Percentiles rank a stretch among this genome's conserved stretches.
Conservation (phyloP, 2,329 filamentous ascomycete species). For the Aspergillus felis region DNA sequence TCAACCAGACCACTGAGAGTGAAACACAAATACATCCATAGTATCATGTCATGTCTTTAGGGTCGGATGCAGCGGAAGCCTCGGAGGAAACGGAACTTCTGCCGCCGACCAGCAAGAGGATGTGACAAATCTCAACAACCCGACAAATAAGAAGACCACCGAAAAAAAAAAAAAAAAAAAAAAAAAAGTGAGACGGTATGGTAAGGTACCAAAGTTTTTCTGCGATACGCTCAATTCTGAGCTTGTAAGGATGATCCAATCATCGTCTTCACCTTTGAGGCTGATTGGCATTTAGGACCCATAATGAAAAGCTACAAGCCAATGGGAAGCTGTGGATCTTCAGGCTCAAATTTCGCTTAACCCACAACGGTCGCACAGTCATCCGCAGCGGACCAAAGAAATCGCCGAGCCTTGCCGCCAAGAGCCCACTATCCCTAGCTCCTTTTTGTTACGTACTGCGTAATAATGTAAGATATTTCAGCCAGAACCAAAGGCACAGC, state of each 20-base stretch:
- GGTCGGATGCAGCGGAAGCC: conserved; percentile 25
- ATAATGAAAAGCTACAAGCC: conserved; percentile 14
- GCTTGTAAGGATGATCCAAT: neutral
- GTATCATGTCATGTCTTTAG: neutral
- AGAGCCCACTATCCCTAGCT: conserved; percentile 16
- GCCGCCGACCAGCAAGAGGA: conserved; percentile 7
- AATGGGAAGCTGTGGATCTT: conserved; percentile 23
- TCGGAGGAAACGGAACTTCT: conserved; percentile 17
- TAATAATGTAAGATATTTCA: neutral
- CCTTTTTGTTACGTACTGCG: neutral
- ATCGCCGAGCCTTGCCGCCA: conserved; percentile 13
- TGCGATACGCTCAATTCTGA: conserved; percentile 4
- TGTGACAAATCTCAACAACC: neutral
- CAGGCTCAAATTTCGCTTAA: conserved; percentile 33
- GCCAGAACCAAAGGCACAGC: neutral
- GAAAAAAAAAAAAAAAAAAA: conserved; percentile 5
- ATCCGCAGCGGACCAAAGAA: conserved; percentile 13
- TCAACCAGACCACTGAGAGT: conserved; percentile 3
- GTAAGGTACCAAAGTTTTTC: neutral
- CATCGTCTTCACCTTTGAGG: conserved; percentile 1
- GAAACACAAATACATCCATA: neutral
- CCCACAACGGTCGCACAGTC: conserved; percentile 19
- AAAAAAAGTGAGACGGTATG: neutral
- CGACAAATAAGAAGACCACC: neutral
- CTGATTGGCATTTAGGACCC: conserved; percentile 19